Conservation (phyloP, 768 basidiomycete species). For the Lactarius indigo region DNA sequence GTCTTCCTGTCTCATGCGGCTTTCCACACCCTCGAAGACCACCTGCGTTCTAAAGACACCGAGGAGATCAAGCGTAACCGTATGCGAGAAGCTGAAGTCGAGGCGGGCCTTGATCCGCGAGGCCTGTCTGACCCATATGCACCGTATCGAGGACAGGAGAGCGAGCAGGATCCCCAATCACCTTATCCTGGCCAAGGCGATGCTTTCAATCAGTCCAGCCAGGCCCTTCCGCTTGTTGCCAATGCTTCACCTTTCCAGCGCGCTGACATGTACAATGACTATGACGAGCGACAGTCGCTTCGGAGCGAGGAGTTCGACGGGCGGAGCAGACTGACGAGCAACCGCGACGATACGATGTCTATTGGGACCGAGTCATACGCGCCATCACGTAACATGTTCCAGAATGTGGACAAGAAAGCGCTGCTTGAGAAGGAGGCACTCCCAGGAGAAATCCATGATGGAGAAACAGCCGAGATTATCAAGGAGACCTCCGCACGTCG, state of each 20-base stretch:
- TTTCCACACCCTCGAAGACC: slow-evolving; percentile 88
- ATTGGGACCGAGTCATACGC: slow-evolving; percentile 93
- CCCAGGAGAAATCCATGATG: slow-evolving; percentile 80
- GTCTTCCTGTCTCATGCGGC: slow-evolving; percentile 84
- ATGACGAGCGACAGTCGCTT: slow-evolving; percentile 70
- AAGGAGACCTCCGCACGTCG: slow-evolving; percentile 78
- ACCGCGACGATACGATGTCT: slow-evolving; percentile 72
- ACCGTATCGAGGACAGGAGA: slow-evolving; percentile 60
- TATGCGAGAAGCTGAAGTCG: slow-evolving; percentile 70
- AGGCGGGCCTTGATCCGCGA: slow-evolving; percentile 60
- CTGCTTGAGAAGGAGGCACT: slow-evolving; percentile 77
- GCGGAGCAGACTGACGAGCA: slow-evolving; percentile 71
- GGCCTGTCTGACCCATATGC: slow-evolving; percentile 68
- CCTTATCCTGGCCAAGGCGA: slow-evolving; percentile 41
- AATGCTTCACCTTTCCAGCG: slow-evolving; percentile 82
- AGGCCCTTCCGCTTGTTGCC: slow-evolving; percentile 78
- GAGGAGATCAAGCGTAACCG: slow-evolving; percentile 85
- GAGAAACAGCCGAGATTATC: slow-evolving; percentile 83
- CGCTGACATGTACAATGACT: slow-evolving; percentile 70
- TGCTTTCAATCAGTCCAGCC: slow-evolving; percentile 55
- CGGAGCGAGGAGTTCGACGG: slow-evolving; percentile 78
- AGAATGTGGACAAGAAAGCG: slow-evolving; percentile 69
- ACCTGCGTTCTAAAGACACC: slow-evolving; percentile 73
- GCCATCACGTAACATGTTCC: slow-evolving; percentile 95
- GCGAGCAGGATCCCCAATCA: slow-evolving; percentile 37